Conservation (phyloP, 139 green algal species). For the Chlamydomonas asymmetrica region DNA sequence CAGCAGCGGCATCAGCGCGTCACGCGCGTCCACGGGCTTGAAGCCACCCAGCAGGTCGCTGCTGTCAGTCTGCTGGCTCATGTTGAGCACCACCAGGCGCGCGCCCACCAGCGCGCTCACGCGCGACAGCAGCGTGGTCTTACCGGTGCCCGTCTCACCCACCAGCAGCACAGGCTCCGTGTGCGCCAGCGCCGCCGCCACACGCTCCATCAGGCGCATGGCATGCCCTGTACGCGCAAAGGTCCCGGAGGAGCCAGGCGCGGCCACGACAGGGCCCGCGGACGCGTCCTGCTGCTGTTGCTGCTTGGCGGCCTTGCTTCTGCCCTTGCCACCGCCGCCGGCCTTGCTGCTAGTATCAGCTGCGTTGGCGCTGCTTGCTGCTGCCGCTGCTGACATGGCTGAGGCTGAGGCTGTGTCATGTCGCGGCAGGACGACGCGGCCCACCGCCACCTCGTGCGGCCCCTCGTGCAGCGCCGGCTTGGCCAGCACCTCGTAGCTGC, state of each 20-base stretch:
- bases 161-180: conserved; percentile 94
- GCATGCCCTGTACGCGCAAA: conserved; percentile 87
- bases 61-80: conserved; percentile 96
- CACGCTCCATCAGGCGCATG: conserved; percentile 87
- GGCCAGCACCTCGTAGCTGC: conserved; percentile 46
- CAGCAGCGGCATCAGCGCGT: conserved; percentile 77
- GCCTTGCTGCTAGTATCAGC: not conserved
- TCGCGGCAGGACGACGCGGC: conserved; percentile 36
- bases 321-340: not conserved
- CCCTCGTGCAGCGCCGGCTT: conserved; percentile 64
- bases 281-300: not conserved
- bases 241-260: conserved; percentile 30
- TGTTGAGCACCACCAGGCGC: conserved; percentile 91
- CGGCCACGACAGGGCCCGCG: conserved; percentile 8
- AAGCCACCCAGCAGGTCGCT: conserved; percentile 96
- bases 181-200: conserved; percentile 63
- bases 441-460: conserved; percentile 29
- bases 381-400: too few relatives aligned
- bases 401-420: too few relatives aligned
- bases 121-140: conserved; percentile 91
- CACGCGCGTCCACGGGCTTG: conserved; percentile 80
- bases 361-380: not conserved
- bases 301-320: not conserved
- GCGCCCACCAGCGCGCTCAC: conserved; percentile 69
- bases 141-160: conserved; percentile 98